A percentile compares a stretch with the other conserved stretches of the same genome.
These are phyloP conservation scores for Solanum rostratum DNA, from an alignment of 257 asterid species.

Conservation along the genomic window DNA sequence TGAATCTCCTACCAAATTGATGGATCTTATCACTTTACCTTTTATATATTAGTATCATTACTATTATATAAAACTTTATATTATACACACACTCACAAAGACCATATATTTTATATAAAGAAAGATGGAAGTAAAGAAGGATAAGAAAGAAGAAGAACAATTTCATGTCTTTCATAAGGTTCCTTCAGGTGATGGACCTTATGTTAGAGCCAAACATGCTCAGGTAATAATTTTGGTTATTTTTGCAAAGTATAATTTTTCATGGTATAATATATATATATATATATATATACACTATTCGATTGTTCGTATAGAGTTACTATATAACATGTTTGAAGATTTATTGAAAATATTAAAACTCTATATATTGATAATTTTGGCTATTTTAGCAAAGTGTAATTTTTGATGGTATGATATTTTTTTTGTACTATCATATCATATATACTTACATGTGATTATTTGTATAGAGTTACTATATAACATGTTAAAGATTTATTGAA, in stretches of 20 bases:
- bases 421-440: no score
- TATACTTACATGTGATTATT: no score
- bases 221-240: slow-evolving; percentile 33
- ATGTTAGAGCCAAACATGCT: slow-evolving; percentile 75
- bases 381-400: no score
- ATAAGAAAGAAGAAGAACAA: background rate
- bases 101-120: background rate
- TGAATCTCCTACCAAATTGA: background rate
- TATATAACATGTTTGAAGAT: background rate
- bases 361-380: no score
- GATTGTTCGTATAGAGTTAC: background rate
- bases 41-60: background rate
- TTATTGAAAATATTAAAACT: no score
- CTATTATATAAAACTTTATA: background rate
- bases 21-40: background rate
- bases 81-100: background rate
- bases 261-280: background rate
- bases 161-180: slow-evolving; percentile 61
- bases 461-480: no score
- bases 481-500: background rate
- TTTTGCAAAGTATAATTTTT: background rate
- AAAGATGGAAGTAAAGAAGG: background rate
- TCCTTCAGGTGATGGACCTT: slow-evolving; percentile 92
- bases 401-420: no score
- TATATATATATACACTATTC: background rate